Percentiles rank a stretch among this genome's conserved stretches.
Evolutionary conservation across 345 rosid species (phyloP).

Genomic region (Eucalyptus globulus): DNA sequence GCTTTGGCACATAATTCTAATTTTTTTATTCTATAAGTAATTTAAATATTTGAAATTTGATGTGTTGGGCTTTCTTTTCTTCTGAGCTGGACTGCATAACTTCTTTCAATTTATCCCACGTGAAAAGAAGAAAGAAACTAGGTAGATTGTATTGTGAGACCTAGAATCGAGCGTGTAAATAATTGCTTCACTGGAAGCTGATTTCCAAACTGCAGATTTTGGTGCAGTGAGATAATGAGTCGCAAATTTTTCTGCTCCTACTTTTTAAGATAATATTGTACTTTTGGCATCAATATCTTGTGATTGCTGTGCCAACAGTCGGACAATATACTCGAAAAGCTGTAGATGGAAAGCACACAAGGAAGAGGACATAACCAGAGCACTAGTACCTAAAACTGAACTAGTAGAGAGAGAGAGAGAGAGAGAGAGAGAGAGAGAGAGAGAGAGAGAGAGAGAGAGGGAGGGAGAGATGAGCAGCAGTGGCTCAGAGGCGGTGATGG

Average conservation of each 20-base stretch:
- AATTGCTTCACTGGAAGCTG: not conserved
- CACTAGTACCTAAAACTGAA: not conserved
- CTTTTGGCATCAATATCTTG: not conserved
- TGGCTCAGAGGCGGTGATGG: not conserved
- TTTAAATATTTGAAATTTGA: not conserved
- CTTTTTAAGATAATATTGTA: not conserved
- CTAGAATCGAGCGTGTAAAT: not conserved
- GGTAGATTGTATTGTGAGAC: not conserved
- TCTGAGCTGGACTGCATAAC: not conserved
- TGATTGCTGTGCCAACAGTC: not conserved
- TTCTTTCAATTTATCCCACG: not conserved
- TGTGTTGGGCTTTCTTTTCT: not conserved
- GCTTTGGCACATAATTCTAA: not conserved
- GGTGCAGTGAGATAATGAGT: not conserved
- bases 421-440: not conserved
- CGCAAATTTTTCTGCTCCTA: not conserved
- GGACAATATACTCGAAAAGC: not conserved
- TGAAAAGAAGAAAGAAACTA: not conserved
- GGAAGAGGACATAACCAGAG: not conserved
- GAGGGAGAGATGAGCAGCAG: not conserved
- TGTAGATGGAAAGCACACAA: not conserved
- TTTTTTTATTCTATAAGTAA: not conserved
- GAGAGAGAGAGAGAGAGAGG: not conserved
- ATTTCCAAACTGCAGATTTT: not conserved
- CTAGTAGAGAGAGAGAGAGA: not conserved